Evolutionary conservation across 2,329 filamentous ascomycete genomes (phyloP).

Genomic region (Chaetoscypha palmicola): DNA sequence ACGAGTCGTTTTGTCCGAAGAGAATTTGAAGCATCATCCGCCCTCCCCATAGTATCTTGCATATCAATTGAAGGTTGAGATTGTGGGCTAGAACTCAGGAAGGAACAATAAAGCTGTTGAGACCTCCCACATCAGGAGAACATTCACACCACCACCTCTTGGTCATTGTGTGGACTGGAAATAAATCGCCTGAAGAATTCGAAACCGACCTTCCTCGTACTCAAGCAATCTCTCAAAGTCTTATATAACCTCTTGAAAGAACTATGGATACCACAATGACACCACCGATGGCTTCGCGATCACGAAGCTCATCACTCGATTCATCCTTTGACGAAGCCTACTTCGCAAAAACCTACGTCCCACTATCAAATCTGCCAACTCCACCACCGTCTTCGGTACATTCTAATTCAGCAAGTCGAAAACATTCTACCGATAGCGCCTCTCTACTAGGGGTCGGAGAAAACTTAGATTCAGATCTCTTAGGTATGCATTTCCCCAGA

Average conservation of each 20-base stretch:
- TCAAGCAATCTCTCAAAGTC: too few relatives aligned
- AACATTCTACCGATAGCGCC: conserved; percentile 14
- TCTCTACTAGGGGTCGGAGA: conserved; percentile 24
- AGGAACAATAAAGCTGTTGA: neutral
- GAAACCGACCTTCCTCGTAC: too few relatives aligned
- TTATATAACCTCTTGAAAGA: neutral
- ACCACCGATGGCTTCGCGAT: conserved; percentile 22
- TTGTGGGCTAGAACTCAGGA: neutral
- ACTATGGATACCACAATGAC: conserved; percentile 17
- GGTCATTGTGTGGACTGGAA: too few relatives aligned
- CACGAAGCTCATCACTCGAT: conserved; percentile 20
- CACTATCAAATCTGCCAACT: conserved; percentile 61
- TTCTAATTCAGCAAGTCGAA: conserved; percentile 17
- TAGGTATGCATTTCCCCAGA: conserved; percentile 23
- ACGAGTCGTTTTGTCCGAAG: neutral
- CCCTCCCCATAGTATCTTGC: neutral
- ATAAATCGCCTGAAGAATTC: too few relatives aligned
- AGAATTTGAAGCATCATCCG: conserved; percentile 2
- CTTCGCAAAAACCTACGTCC: conserved; percentile 52
- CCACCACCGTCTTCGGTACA: conserved; percentile 49
- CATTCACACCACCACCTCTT: neutral
- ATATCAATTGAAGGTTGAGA: conserved; percentile 4
- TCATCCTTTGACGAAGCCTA: conserved; percentile 30
- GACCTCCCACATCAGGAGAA: neutral
- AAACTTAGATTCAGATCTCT: conserved; percentile 23